These are phyloP conservation scores for Pugionium dolabratum DNA, from an alignment of 345 rosid species.

Conservation along the genomic window DNA sequence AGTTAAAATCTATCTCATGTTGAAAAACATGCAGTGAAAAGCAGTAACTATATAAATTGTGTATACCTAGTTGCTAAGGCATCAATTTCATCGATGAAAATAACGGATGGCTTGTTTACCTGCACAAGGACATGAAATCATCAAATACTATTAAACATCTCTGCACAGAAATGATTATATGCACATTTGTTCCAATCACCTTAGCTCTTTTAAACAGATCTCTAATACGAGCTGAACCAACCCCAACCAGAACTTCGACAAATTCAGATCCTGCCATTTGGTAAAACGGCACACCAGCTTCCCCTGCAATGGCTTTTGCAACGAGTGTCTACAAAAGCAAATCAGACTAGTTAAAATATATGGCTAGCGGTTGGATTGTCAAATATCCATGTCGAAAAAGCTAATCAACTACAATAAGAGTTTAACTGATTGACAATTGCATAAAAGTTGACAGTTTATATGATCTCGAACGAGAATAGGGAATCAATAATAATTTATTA, in stretches of 20 bases:
- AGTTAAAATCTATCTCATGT: slow-evolving; percentile 7
- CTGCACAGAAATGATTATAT: slow-evolving; percentile 5
- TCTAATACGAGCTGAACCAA: slow-evolving; percentile 96
- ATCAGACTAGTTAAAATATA: slow-evolving; percentile 15
- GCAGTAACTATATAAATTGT: neutral
- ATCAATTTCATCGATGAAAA: slow-evolving; percentile 94
- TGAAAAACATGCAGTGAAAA: neutral
- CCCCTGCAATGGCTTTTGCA: slow-evolving; percentile 97
- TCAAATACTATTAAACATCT: slow-evolving; percentile 14
- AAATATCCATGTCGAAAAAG: too few species aligned
- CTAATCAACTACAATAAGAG: slow-evolving; percentile 3
- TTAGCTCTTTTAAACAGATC: slow-evolving; percentile 95
- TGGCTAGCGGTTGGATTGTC: neutral
- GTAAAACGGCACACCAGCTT: slow-evolving; percentile 97
- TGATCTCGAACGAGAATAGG: slow-evolving; percentile 1
- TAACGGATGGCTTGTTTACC: slow-evolving; percentile 95
- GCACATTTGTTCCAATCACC: slow-evolving; percentile 47
- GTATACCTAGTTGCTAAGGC: slow-evolving; percentile 88
- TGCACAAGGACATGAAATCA: slow-evolving; percentile 46
- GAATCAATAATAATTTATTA: slow-evolving; percentile 1
- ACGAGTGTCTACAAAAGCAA: slow-evolving; percentile 69
- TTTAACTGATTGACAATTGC: neutral
- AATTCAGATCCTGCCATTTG: slow-evolving; percentile 99
- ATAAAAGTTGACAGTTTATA: neutral
- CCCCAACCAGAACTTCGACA: slow-evolving; percentile 95